phyloP scores from a whole-genome alignment of 345 rosid genomes.

The Boechera divaricarpa region DNA sequence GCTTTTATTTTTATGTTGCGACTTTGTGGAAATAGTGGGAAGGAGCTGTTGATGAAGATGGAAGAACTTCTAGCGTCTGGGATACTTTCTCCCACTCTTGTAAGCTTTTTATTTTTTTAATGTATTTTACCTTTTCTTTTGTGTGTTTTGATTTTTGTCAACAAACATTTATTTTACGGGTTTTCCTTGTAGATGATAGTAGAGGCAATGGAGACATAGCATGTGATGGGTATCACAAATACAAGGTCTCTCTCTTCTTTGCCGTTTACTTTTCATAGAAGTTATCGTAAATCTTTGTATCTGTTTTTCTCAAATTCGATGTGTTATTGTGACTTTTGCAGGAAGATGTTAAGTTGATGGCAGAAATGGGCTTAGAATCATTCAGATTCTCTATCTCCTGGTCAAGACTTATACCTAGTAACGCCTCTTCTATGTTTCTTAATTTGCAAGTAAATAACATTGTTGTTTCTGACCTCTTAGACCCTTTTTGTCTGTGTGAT shows the following conservation, averaged over 20 bases:
- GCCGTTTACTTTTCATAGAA: background rate
- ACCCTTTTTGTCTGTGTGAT: background rate
- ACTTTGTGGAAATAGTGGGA: background rate
- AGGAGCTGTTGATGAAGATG: background rate
- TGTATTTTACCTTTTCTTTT: too few relatives aligned
- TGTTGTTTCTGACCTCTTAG: background rate
- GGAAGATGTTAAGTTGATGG: conserved; percentile 11
- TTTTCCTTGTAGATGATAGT: too few relatives aligned
- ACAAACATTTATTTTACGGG: too few relatives aligned
- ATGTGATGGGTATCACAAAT: conserved; percentile 1
- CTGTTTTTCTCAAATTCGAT: background rate
- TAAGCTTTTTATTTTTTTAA: background rate
- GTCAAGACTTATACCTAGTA: background rate
- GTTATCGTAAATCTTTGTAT: background rate
- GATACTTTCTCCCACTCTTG: background rate
- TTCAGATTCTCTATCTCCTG: background rate
- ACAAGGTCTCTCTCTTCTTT: background rate
- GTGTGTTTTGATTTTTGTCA: too few relatives aligned
- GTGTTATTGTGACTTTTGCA: background rate
- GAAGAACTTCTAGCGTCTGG: background rate
- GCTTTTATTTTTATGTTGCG: background rate
- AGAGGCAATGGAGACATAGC: background rate
- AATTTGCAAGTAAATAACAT: background rate
- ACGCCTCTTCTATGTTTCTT: background rate
- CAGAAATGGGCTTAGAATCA: background rate